phyloP scores from a whole-genome alignment of 2,329 filamentous ascomycete genomes.

The Phoma sp. region DNA sequence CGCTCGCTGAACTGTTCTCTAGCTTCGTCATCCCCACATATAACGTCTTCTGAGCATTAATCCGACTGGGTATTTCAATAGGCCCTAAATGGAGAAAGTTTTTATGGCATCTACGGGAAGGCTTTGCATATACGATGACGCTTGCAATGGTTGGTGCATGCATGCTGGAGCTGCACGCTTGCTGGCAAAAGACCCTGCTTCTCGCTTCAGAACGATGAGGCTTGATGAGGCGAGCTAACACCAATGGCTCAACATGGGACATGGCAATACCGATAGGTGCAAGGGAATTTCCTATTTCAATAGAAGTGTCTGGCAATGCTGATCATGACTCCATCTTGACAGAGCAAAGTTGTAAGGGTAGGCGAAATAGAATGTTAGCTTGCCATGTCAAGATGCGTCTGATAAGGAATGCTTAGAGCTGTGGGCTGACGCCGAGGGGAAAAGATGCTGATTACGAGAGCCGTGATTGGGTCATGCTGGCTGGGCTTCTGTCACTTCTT shows the following conservation, averaged over 20 bases:
- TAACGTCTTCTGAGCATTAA: not conserved
- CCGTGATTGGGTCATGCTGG: conserved; percentile 8
- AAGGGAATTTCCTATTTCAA: too few relatives aligned
- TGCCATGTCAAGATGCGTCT: not conserved
- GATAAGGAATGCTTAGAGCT: conserved; percentile 10
- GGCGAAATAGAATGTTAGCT: not conserved
- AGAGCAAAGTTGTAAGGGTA: not conserved
- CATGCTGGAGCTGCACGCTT: conserved; percentile 1
- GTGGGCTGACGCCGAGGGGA: conserved; percentile 11
- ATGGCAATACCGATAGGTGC: not conserved
- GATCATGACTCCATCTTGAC: not conserved
- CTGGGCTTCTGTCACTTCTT: conserved; percentile 14
- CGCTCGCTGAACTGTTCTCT: not conserved
- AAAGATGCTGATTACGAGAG: conserved; percentile 3
- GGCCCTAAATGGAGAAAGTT: not conserved
- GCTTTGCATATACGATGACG: conserved; percentile 17
- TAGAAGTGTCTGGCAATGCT: not conserved
- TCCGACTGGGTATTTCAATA: not conserved
- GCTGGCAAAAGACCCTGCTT: conserved; percentile 7
- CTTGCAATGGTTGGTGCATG: conserved; percentile 11
- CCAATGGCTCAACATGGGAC: not conserved
- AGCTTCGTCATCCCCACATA: not conserved
- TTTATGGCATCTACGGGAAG: not conserved
- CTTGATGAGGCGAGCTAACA: conserved; percentile 3
- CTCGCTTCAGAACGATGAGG: not conserved